Base-by-base conservation (phyloP, 257 asterid genomes). In the Gynochthodes officinalis region DNA sequence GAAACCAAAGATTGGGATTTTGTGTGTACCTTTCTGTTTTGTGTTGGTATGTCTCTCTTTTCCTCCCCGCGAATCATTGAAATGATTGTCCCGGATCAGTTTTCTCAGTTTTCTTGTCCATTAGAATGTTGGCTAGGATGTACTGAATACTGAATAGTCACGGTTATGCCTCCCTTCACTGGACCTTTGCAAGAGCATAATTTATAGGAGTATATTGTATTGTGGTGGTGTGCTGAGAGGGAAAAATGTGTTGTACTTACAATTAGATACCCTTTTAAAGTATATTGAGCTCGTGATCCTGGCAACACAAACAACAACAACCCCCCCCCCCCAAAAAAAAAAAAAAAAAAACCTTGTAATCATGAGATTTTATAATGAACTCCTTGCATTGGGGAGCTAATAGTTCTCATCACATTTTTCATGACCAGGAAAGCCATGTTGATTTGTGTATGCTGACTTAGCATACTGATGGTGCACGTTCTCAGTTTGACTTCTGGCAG, bases 401-500 rank as follows among this genome's bases (percentile, higher is more conserved):
- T 46, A 44, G 70, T n/a, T 10, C 32, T 57, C 23, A n/a, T 33
- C 52, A 23, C 30, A 33, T 23, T 53, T 39, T 40, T 74, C 23
- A 55, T 23, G 30, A 28, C 44, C 65, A 64, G 73, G 68, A 61
- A 59, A 53, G 42, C 54, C 66, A 54, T 74, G 67, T 27, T 42
- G 58, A 21, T 39, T 69, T 27, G 35, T 46, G 5, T 53, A 46
- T 69, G 55, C 62, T 62, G 65, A 68, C 33, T 7, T 23, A 18
- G 13, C 50, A 21, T 68, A n/a, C 15, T 6, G 76, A 88, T 91
- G 97, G 87, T 80, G 25, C 79, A 64, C 42, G 39, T 78, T 46
- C 63, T 82, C 53, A 69, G 79, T 75, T 72, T 81, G 69, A 62
- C 83, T 66, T 80, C 88, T 53, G n/a, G 78, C 55, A 53, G 82